Conservation (phyloP, 2,329 filamentous ascomycete genomes). For the Cladophialophora immunda region DNA sequence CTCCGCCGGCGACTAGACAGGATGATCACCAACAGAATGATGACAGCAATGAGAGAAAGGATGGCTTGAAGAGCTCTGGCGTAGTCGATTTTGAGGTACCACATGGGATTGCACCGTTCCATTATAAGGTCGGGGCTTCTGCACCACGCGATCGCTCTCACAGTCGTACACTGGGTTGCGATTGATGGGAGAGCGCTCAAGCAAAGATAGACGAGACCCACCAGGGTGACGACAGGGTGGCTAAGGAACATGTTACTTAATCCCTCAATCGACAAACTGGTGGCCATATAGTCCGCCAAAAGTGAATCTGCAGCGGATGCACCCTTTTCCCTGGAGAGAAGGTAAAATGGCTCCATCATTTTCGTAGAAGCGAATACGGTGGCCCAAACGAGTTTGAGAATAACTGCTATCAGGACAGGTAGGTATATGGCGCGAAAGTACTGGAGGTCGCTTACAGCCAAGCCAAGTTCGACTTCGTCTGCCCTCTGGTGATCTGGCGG, state of each 20-base stretch:
- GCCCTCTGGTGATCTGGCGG: conserved; percentile 11
- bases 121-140: not conserved
- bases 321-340: conserved; percentile 25
- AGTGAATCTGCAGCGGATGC: conserved; percentile 28
- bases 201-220: conserved; percentile 14
- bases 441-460: conserved; percentile 8
- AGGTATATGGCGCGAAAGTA: conserved; percentile 34
- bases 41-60: conserved; percentile 18
- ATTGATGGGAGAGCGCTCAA: conserved; percentile 23
- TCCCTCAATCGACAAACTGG: conserved; percentile 1
- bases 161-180: conserved; percentile 25
- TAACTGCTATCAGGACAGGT: conserved; percentile 27
- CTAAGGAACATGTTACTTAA: conserved; percentile 20
- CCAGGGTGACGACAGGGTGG: conserved; percentile 26
- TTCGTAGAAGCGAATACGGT: conserved; percentile 27
- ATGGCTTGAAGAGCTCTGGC: conserved; percentile 20
- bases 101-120: conserved; percentile 27
- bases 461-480: conserved; percentile 18
- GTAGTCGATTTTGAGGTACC: conserved; percentile 28
- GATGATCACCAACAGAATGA: conserved; percentile 26
- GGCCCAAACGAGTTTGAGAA: conserved; percentile 27
- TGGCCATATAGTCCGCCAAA: conserved; percentile 30
- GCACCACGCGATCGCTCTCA: conserved; percentile 26
- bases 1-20: conserved; percentile 19
- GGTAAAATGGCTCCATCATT: conserved; percentile 38